phyloP scores from a whole-genome alignment of 495 filamentous ascomycete species.

The Penicillium cataractarum region DNA sequence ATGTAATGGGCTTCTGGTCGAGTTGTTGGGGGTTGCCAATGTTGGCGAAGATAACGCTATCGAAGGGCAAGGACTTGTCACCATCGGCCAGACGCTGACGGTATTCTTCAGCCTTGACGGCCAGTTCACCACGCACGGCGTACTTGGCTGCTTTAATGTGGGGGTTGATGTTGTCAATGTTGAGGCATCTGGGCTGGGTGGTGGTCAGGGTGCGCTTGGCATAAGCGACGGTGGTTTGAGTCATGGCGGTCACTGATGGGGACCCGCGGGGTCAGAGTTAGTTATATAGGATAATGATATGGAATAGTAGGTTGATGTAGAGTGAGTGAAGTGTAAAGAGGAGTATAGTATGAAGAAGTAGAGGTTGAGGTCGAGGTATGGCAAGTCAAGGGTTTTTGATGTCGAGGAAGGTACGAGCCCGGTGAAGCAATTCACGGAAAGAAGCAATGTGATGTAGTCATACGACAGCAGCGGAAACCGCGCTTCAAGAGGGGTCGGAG shows the following conservation, averaged over 20 bases:
- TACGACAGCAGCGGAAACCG: conserved; percentile 11
- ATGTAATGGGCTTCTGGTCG: conserved; percentile 98
- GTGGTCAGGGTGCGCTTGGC: conserved; percentile 61
- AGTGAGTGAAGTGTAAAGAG: not conserved
- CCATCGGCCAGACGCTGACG: conserved; percentile 66
- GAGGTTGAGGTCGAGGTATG: not conserved
- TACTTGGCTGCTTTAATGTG: conserved; percentile 85
- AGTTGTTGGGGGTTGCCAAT: conserved; percentile 99
- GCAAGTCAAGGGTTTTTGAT: not conserved
- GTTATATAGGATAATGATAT: conserved; percentile 17
- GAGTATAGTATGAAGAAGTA: conserved; percentile 23
- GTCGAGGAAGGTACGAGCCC: not conserved
- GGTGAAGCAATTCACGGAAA: conserved; percentile 12
- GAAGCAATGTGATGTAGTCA: conserved; percentile 8
- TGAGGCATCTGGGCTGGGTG: conserved; percentile 59
- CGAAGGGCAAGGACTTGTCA: conserved; percentile 76
- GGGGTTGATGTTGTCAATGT: conserved; percentile 88
- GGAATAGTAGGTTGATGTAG: not conserved
- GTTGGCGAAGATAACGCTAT: conserved; percentile 91
- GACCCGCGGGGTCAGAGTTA: conserved; percentile 23
- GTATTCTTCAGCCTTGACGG: conserved; percentile 87
- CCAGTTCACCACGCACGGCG: conserved; percentile 94
- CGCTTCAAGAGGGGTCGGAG: not conserved
- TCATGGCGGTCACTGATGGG: conserved; percentile 33
- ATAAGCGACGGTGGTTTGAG: conserved; percentile 37